Conservation (phyloP, 495 filamentous ascomycete species). For the Aspergillus baeticus region DNA sequence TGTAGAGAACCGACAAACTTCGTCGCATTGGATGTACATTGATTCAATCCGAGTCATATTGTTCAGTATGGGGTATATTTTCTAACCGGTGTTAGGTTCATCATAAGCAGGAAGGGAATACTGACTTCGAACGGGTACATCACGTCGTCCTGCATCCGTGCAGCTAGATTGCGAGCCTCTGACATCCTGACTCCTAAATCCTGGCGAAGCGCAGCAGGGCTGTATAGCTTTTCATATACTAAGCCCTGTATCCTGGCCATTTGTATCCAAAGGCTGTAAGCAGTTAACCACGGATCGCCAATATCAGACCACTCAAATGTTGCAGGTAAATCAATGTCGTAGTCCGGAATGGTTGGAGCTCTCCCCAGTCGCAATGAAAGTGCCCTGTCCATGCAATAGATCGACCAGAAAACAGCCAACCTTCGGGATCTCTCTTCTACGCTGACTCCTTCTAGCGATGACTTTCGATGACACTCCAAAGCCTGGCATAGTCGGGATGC, state of each 20-base stretch:
- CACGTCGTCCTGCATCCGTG: constrained; percentile 30
- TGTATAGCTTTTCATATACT: constrained; percentile 61
- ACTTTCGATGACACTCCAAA: constrained; percentile 61
- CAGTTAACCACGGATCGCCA: constrained; percentile 23
- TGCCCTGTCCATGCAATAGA: constrained; percentile 59
- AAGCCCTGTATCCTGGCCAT: constrained; percentile 56
- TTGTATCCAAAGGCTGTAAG: constrained; percentile 47
- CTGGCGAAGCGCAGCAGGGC: constrained; percentile 54
- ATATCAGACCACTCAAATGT: constrained; percentile 29
- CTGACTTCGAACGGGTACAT: constrained; percentile 35
- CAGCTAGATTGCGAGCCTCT: constrained; percentile 32
- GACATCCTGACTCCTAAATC: constrained; percentile 42
- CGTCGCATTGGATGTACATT: constrained; percentile 53
- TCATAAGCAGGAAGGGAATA: background rate
- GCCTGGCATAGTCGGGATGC: constrained; percentile 61
- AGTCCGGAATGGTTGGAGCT: constrained; percentile 59
- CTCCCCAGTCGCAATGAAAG: constrained; percentile 65
- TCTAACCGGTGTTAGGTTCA: constrained; percentile 13
- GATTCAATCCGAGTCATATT: constrained; percentile 32
- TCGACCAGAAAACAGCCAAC: constrained; percentile 58
- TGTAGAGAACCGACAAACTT: constrained; percentile 52
- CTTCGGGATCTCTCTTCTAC: constrained; percentile 33
- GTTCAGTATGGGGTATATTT: constrained; percentile 14
- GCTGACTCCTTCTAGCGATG: constrained; percentile 48
- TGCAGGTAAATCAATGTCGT: constrained; percentile 57